Conservation (phyloP, 2,329 filamentous ascomycete species). For the Aspergillus tanneri region DNA sequence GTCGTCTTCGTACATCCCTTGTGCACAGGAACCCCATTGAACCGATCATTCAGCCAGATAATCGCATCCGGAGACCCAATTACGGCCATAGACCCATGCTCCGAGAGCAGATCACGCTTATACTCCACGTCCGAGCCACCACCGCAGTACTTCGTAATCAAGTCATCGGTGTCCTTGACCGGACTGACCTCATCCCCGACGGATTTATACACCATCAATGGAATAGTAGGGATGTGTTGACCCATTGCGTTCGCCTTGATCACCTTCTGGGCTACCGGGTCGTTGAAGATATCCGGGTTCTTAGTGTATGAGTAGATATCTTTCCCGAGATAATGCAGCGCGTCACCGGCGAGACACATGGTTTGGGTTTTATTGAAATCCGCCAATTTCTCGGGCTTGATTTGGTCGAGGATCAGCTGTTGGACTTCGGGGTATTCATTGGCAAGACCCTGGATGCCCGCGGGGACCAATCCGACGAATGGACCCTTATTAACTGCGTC, state of each 20-base stretch:
- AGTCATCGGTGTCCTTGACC: constrained; percentile 25
- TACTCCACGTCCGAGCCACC: constrained; percentile 18
- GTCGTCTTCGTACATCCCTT: too few species aligned
- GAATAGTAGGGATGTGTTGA: too few species aligned
- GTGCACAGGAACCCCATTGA: too few species aligned
- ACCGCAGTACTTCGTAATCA: constrained; percentile 18
- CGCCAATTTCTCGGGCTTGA: too few species aligned
- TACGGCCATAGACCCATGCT: constrained; percentile 20
- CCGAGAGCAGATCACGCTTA: constrained; percentile 24
- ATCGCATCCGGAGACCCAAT: constrained; percentile 13
- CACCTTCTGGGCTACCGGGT: constrained; percentile 10
- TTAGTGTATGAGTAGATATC: too few species aligned
- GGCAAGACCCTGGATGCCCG: constrained; percentile 23
- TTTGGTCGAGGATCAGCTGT: constrained; percentile 12
- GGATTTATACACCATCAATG: constrained; percentile 29
- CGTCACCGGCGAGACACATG: background rate
- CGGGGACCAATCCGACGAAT: constrained; percentile 25
- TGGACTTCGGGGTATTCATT: constrained; percentile 24
- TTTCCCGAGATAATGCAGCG: too few species aligned
- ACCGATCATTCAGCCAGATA: constrained; percentile 10
- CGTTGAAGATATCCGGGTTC: constrained; percentile 12
- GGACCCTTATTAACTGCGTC: constrained; percentile 23
- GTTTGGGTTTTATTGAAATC: too few species aligned
- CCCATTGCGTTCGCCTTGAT: too few species aligned
- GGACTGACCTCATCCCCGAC: constrained; percentile 30